phyloP scores from a whole-genome alignment of 2,329 filamentous ascomycete genomes.

The Claviceps cyperi region DNA sequence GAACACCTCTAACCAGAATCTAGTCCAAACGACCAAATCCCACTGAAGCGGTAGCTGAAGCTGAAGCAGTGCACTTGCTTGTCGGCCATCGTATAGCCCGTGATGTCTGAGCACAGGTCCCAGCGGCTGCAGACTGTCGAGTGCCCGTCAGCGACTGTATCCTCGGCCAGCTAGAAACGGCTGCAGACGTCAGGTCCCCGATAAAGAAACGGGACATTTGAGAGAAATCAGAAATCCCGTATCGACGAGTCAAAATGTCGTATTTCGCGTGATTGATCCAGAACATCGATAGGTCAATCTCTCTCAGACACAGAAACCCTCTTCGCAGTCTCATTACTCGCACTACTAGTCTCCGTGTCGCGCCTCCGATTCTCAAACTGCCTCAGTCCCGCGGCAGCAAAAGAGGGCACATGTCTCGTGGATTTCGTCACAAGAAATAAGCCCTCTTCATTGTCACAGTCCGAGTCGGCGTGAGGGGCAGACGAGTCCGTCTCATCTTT shows the following conservation, averaged over 20 bases:
- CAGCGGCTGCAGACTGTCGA: too few relatives aligned
- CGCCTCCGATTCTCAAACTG: conserved; percentile 31
- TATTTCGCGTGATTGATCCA: neutral
- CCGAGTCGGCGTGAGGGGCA: conserved; percentile 19
- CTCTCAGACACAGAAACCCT: conserved; percentile 18
- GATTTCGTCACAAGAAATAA: conserved; percentile 38
- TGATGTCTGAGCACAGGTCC: too few relatives aligned
- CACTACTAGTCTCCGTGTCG: conserved; percentile 46
- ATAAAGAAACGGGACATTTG: too few relatives aligned
- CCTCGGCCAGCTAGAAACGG: too few relatives aligned
- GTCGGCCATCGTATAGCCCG: too few relatives aligned
- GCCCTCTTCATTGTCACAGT: conserved; percentile 40
- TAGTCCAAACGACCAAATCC: too few relatives aligned
- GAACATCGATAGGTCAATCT: too few relatives aligned
- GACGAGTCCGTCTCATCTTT: conserved; percentile 2
- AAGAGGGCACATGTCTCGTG: conserved; percentile 26
- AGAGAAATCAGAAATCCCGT: neutral
- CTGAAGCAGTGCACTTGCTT: too few relatives aligned
- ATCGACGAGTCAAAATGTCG: neutral
- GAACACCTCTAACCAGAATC: too few relatives aligned
- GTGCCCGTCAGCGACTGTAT: too few relatives aligned
- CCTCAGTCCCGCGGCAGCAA: conserved; percentile 8
- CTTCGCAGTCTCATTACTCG: conserved; percentile 50
- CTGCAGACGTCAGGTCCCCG: too few relatives aligned
- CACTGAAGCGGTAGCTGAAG: too few relatives aligned